Conservation (phyloP, 129 eudicot species). For the Gnaphalium uliginosum region DNA sequence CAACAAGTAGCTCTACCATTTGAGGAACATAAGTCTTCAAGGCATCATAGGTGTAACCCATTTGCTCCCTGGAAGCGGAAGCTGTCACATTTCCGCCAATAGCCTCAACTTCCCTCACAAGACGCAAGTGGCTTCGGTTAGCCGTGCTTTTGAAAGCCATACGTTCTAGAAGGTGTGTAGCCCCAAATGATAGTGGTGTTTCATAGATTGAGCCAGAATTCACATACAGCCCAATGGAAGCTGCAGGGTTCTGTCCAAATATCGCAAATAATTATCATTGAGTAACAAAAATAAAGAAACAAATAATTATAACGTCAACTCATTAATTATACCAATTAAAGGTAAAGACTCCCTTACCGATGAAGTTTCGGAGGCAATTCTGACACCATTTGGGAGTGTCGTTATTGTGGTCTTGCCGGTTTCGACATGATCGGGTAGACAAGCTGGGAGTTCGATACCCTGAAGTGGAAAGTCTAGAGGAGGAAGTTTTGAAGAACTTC, state of each 20-base stretch:
- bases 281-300: background rate
- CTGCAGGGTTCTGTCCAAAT: constrained; percentile 66
- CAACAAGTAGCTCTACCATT: constrained; percentile 87
- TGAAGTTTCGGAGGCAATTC: constrained; percentile 77
- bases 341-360: constrained; percentile 43
- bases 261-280: constrained; percentile 11
- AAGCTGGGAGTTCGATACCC: constrained; percentile 59
- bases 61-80: constrained; percentile 87
- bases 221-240: constrained; percentile 81
- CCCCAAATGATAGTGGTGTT: constrained; percentile 63
- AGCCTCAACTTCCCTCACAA: constrained; percentile 89
- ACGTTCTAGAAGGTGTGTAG: constrained; percentile 84
- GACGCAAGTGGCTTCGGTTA: constrained; percentile 80
- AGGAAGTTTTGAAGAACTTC: constrained; percentile 51
- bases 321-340: background rate
- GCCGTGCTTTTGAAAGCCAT: constrained; percentile 92
- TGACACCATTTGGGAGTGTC: constrained; percentile 76
- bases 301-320: background rate
- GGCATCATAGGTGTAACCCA: constrained; percentile 81
- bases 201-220: constrained; percentile 88
- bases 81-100: constrained; percentile 78
- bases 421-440: constrained; percentile 80
- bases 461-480: constrained; percentile 80
- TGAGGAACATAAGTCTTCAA: constrained; percentile 76
- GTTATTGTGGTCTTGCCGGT: constrained; percentile 73